A percentile compares a stretch with the other conserved stretches of the same genome.
Conservation (phyloP, 2,329 filamentous ascomycete genomes). For the Grosmannia clavigera region DNA sequence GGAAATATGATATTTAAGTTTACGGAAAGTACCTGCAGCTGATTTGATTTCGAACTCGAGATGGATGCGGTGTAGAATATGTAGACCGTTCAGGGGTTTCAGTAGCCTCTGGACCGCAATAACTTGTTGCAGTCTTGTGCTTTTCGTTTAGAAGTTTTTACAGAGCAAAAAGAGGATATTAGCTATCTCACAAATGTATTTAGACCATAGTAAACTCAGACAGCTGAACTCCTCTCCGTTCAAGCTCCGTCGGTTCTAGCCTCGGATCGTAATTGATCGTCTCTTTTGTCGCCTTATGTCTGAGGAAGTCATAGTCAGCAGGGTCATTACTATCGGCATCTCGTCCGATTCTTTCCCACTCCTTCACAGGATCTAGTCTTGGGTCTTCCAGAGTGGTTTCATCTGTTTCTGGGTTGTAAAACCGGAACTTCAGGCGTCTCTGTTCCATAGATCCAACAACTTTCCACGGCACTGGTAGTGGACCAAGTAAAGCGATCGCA, state of each 20-base stretch:
- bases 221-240: not conserved
- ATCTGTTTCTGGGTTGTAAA: not conserved
- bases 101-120: no score
- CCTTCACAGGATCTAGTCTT: not conserved
- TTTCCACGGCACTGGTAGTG: not conserved
- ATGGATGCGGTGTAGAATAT: no score
- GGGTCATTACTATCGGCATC: not conserved
- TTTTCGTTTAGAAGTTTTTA: no score
- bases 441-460: not conserved
- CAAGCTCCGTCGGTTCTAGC: not conserved
- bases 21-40: no score
- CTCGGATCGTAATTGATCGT: not conserved
- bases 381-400: not conserved
- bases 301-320: not conserved
- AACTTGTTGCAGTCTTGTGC: no score
- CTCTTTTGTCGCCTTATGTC: not conserved
- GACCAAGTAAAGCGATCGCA: not conserved
- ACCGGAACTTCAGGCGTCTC: not conserved
- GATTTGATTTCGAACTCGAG: no score
- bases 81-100: no score
- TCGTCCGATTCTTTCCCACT: not conserved
- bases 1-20: no score
- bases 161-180: no score
- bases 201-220: no score
- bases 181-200: no score